Base-by-base conservation (phyloP, 1,284 basidiomycete species). In the Macrocystidia cucumis region DNA sequence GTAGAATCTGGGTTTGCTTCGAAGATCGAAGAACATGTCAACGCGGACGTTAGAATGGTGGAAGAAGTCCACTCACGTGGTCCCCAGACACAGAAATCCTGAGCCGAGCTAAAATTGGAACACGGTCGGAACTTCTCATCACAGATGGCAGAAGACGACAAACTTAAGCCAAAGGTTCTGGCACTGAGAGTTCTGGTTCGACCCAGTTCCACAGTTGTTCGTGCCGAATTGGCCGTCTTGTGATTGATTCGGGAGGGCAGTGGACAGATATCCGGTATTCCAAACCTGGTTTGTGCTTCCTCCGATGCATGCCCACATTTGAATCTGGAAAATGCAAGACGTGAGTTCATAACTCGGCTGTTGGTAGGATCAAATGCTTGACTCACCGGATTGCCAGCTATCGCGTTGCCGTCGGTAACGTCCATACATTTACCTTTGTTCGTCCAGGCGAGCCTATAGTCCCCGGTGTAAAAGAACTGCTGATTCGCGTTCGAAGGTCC, bases 1-100 rank as follows among this genome's bases (percentile, higher is more conserved):
- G n/a, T n/a, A n/a, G n/a, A n/a, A n/a, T n/a, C n/a, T n/a, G n/a
- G n/a, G n/a, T 40, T 41, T 51, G 65, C 60, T 60, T n/a, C 24
- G 13, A 17, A 23, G 24, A 25, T 20, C 5, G 9, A 5, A 25
- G 9, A 29, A 21, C 3, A 28, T 39, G 26, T 39, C 9, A 32
- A 9, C 5, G 8, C 3, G 6, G 12, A 2, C 14, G 18, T 12
- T 2, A 27, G 9, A 8, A 27, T 20, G 6, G 1, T n/a, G 21
- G n/a, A 6, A 17, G 17, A n/a, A 21, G 14, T 33, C 23, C 21
- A 56, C 60, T 36, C 34, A 63, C 60, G 63, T 17, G 79, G 76
- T 6, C 63, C 74, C 67, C 70, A 83, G 9, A 82, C 44, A 46
- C 79, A 83, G 54, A 78, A 82, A 50, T 82, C 79, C 51, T 49